Evolutionary conservation across 768 basidiomycete genomes (phyloP).

Genomic region (Naganishia vishniacii): DNA sequence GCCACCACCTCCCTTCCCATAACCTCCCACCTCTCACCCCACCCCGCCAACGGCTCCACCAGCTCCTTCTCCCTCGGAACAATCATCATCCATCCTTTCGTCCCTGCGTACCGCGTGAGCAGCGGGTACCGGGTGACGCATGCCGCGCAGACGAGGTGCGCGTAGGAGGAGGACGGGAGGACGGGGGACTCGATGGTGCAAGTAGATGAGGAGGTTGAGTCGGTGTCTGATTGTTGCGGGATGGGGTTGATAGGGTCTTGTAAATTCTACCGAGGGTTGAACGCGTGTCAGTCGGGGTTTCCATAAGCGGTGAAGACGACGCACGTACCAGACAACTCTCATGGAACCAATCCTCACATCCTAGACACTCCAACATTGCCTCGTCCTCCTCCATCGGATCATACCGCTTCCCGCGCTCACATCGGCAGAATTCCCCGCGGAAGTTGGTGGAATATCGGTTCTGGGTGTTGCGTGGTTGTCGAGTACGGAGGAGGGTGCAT

Average conservation of each 20-base stretch:
- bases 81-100: slow-evolving; percentile 45
- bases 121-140: slow-evolving; percentile 32
- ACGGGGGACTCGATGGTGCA: slow-evolving; percentile 32
- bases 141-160: slow-evolving; percentile 40
- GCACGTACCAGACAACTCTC: slow-evolving; percentile 32
- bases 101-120: slow-evolving; percentile 33
- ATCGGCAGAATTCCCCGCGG: slow-evolving; percentile 44
- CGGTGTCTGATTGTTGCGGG: background rate
- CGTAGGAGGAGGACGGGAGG: slow-evolving; percentile 39
- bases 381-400: slow-evolving; percentile 45
- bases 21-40: slow-evolving; percentile 21
- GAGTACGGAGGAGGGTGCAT: slow-evolving; percentile 15
- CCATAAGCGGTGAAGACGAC: background rate
- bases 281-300: background rate
- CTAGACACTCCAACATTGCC: slow-evolving; percentile 45
- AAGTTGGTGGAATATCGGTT: slow-evolving; percentile 43
- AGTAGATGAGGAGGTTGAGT: background rate
- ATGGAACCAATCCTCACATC: slow-evolving; percentile 49
- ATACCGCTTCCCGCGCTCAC: slow-evolving; percentile 38
- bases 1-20: background rate
- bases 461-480: slow-evolving; percentile 33
- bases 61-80: slow-evolving; percentile 32
- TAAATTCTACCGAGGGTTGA: slow-evolving; percentile 10
- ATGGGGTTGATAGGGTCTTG: slow-evolving; percentile 13
- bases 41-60: slow-evolving; percentile 6